Base-by-base conservation (phyloP, 2,329 filamentous ascomycete genomes). In the Sphaerulina vaccinii region DNA sequence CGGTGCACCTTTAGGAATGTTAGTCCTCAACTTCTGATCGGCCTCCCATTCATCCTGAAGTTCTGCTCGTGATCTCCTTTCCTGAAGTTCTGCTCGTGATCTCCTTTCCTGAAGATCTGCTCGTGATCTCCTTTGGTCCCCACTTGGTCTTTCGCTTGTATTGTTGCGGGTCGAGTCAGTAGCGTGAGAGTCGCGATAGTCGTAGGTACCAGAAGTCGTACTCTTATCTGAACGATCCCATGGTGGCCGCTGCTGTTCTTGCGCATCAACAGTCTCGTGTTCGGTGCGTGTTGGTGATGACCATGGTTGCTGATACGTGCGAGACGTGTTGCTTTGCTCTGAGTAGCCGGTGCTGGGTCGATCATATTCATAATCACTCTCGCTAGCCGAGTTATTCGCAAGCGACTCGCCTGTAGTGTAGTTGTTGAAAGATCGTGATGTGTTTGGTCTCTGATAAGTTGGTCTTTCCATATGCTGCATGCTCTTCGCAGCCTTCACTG, bases 61-160 rank as follows among this genome's bases (percentile, higher is more conserved):
- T 24, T 47, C 43, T 27, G 43, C 43, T 47, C 43, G 29, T 10
- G 43, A 47, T 27, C 43, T 18, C 22, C n/a, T n/a, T n/a, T 49
- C 24, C 13, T 29, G 24, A 7, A 29, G 8, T 2, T 29, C 24
- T 22, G 42, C 42, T 45, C 42, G 42, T 11, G 42, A 45, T 37
- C 42, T 15, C 23, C 45, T 22, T 48, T 29, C 24, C 13, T 29
- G 24, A 7, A 29, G 8, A 3, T 29, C 24, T 22, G 42, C 42
- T 45, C 42, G 42, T 11, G 42, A 45, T 37, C 42, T 15, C 23
- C 45, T 22, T 40, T 48, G 45, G 38, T 48, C 45, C n/a, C 45
- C n/a, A 3, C 7, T 39, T 10, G 36, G 16, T 22, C 9, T 23
- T 16, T 47, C 44, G 3, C 13, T 2, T 16, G 15, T 32, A 11